Conservation (phyloP, 352 stramenopile species). For the Pythium dissotocum region DNA sequence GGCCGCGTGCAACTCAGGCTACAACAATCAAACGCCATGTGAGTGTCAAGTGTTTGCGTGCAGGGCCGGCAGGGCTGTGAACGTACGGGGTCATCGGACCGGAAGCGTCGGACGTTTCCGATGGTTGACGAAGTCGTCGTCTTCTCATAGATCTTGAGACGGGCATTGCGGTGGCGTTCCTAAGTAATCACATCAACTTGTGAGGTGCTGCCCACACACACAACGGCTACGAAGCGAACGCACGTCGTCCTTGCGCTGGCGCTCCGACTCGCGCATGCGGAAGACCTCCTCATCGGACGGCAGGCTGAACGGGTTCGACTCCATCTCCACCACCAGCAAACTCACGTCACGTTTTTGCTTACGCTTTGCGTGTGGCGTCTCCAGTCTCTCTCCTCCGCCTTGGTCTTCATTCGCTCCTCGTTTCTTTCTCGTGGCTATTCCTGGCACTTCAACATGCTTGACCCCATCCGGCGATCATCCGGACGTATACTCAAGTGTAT, state of each 20-base stretch:
- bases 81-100: constrained; percentile 57
- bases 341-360: background rate
- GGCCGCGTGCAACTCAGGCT: constrained; percentile 25
- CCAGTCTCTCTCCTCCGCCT: background rate
- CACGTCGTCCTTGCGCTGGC: constrained; percentile 79
- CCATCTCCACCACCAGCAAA: constrained; percentile 19
- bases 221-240: background rate
- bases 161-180: constrained; percentile 60
- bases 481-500: constrained; percentile 3
- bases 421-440: background rate
- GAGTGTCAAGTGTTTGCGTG: background rate
- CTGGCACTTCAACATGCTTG: constrained; percentile 3
- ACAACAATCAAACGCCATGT: background rate
- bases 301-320: constrained; percentile 91
- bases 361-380: background rate
- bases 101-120: constrained; percentile 79
- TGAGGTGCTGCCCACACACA: background rate
- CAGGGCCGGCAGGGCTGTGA: background rate
- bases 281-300: constrained; percentile 95
- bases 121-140: constrained; percentile 77
- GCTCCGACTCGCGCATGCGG: constrained; percentile 91
- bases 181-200: constrained; percentile 11
- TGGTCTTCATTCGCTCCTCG: background rate
- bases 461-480: background rate
- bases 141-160: constrained; percentile 91